Evolutionary conservation across 306 rosid genomes (phyloP), one percentile per base, ranked within the genome.

Genomic region (Cicer bijugum): DNA sequence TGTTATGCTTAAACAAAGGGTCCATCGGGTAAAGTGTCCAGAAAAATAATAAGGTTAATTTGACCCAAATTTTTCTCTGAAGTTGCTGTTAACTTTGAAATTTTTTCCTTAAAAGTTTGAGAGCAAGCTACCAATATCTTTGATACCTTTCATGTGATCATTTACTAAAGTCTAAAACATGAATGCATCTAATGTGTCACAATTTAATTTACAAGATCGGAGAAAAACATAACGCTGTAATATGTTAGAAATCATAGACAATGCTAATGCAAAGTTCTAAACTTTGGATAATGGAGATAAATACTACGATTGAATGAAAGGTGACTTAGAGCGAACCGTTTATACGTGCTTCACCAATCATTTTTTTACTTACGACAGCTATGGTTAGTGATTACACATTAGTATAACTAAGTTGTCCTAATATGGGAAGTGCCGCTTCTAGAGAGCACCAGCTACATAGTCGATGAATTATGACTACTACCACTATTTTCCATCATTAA

Each of bases 1-100:
- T 19, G 16, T 59, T 28, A 35, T 69, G 5, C 48, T 57, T 20
- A 46, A 56, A 56, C 47, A 47, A 75, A 75, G 55, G 64, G 33
- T 53, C 45, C 37, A 62, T 45, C 28, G 35, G 37, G 16, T 8
- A 12, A 16, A 5, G 9, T 69, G 57, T 62, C 44, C 61, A 57
- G 37, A 16, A 57, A 60, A 43, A 7, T 15, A 14, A 10, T 6
- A 0, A 10, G 17, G 8, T 14, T 6, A 15, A 6, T 2, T 12
- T 35, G n/a, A n/a, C 35, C 37, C 19, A 42, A 75, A 4, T 9
- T 20, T 3, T 44, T 20, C 50, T 55, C 1, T 55, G 4, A 50
- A 9, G 17, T 39, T 5, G 12, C n/a, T 51, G 7, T 10, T 37
- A 4, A 65, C 9, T 52, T 62, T 62, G 28, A 75, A 50, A 19